Evolutionary conservation across 768 basidiomycete species (phyloP).

Genomic region (Kwoniella sp.): DNA sequence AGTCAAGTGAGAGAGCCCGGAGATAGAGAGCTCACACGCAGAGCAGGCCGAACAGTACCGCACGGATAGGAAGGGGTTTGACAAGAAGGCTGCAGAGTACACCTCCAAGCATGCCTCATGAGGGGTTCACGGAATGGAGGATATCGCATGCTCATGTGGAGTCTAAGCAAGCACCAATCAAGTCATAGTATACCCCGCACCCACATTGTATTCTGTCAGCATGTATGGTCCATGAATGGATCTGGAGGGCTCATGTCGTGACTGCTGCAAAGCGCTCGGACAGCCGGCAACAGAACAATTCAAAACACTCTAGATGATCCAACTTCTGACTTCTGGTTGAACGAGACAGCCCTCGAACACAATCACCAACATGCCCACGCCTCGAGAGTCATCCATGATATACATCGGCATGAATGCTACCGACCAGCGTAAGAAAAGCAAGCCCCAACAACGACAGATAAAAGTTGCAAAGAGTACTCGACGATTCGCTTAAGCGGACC

Average conservation of each 20-base stretch:
- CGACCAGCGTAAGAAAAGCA: constrained; percentile 10
- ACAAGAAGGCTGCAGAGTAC: constrained; percentile 40
- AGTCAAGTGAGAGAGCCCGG: constrained; percentile 4
- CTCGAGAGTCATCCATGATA: constrained; percentile 14
- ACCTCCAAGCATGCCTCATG: constrained; percentile 30
- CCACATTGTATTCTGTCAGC: too few relatives aligned
- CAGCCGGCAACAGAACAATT: too few relatives aligned
- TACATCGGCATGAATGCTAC: constrained; percentile 17
- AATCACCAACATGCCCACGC: too few relatives aligned
- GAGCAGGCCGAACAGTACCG: constrained; percentile 43
- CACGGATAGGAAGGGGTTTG: constrained; percentile 35
- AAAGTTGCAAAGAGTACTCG: neutral
- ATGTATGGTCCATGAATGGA: too few relatives aligned
- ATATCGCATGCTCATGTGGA: too few relatives aligned
- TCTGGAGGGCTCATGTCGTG: too few relatives aligned
- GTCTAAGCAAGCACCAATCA: neutral
- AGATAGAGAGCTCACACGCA: neutral
- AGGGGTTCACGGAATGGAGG: too few relatives aligned
- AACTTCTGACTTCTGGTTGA: too few relatives aligned
- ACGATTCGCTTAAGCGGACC: constrained; percentile 17
- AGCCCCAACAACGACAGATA: neutral
- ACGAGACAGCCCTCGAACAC: too few relatives aligned
- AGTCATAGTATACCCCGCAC: neutral
- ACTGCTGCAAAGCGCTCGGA: too few relatives aligned
- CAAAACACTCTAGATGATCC: too few relatives aligned